Evolutionary conservation across 306 rosid species (phyloP).

Genomic region (Mimosa bimucronata): DNA sequence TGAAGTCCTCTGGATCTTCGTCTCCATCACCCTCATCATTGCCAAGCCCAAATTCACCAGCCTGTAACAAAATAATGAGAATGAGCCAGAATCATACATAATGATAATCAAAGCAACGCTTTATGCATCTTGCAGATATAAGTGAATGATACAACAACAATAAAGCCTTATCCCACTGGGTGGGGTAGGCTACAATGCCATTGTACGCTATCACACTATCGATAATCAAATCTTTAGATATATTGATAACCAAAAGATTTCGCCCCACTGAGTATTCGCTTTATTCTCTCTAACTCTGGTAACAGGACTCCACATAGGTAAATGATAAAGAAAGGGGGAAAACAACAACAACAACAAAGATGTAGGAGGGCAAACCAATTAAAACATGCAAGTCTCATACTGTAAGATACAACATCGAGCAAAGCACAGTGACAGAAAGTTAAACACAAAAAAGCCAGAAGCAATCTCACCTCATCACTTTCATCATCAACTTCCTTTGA

Average conservation of each 20-base stretch:
- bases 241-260: no score
- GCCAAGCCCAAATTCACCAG: conserved; percentile 54
- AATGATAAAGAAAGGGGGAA: background rate
- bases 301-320: no score
- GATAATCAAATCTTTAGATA: no score
- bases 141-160: background rate
- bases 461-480: conserved; percentile 56
- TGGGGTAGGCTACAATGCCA: no score
- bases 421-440: background rate
- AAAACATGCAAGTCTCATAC: background rate
- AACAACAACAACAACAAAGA: background rate
- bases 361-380: background rate
- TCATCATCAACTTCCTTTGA: conserved; percentile 52
- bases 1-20: conserved; percentile 53
- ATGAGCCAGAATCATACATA: conserved; percentile 27
- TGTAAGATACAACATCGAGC: background rate
- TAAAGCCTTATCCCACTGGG: no score
- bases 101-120: background rate
- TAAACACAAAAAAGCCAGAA: conserved; percentile 15
- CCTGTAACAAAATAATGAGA: conserved; percentile 48
- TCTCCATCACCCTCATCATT: conserved; percentile 54
- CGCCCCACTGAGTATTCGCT: no score
- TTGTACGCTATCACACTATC: no score
- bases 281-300: no score
- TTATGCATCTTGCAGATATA: conserved; percentile 4